phyloP scores from a whole-genome alignment of 352 stramenopile genomes.

The Globisporangium cederbergense region DNA sequence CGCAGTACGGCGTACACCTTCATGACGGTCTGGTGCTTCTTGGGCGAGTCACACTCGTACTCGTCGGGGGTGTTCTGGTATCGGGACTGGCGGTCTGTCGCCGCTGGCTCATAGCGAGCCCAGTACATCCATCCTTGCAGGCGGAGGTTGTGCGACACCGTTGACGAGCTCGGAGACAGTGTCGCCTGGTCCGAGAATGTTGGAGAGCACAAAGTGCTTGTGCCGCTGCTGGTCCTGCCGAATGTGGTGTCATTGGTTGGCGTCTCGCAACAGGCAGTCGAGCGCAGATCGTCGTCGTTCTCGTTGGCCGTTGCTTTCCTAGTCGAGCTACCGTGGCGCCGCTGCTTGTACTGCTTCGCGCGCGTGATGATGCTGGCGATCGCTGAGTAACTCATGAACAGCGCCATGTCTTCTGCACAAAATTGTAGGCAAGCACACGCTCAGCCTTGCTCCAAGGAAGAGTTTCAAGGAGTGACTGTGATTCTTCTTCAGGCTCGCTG shows the following conservation, averaged over 20 bases:
- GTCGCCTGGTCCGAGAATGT: slow-evolving; percentile 2
- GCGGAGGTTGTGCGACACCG: slow-evolving; percentile 20
- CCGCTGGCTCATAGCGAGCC: slow-evolving; percentile 20
- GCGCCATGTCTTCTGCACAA: background rate
- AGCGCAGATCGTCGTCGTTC: slow-evolving; percentile 6
- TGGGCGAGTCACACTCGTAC: background rate
- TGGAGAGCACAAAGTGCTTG: slow-evolving; percentile 7
- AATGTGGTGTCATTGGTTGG: background rate
- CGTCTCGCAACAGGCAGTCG: slow-evolving; percentile 4
- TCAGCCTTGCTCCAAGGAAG: slow-evolving; percentile 4
- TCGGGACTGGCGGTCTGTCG: background rate
- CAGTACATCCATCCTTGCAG: slow-evolving; percentile 46
- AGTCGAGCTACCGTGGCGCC: background rate
- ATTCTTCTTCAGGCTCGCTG: background rate
- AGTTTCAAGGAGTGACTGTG: slow-evolving; percentile 5
- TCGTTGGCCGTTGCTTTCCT: slow-evolving; percentile 15
- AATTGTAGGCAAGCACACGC: background rate
- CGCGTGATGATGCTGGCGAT: slow-evolving; percentile 8
- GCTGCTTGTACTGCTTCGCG: slow-evolving; percentile 12
- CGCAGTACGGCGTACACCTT: slow-evolving; percentile 42
- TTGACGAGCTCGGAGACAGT: slow-evolving; percentile 4
- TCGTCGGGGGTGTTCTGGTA: background rate
- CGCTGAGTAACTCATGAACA: slow-evolving; percentile 21
- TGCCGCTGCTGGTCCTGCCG: slow-evolving; percentile 7
- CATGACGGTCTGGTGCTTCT: slow-evolving; percentile 25